A percentile compares a stretch with the other conserved stretches of the same genome.
phyloP scores from a whole-genome alignment of 192 early-diverging fungal species.

The Paraglomus brasilianum region DNA sequence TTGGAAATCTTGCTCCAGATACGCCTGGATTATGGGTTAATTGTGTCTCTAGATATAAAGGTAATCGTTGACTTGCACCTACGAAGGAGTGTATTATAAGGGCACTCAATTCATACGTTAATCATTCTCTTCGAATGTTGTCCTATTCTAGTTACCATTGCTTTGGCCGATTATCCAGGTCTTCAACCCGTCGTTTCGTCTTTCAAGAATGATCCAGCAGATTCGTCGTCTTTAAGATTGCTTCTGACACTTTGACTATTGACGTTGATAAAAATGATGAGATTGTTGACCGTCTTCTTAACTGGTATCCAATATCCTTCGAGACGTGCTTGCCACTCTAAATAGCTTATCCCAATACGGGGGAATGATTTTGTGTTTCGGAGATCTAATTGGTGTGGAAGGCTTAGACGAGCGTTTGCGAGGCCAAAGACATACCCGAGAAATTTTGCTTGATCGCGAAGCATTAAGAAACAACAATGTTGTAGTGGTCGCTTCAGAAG shows the following conservation, averaged over 20 bases:
- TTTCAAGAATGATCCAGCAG: constrained; percentile 55
- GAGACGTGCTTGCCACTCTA: constrained; percentile 61
- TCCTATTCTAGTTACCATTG: constrained; percentile 53
- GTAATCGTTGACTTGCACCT: constrained; percentile 31
- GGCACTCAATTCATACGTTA: constrained; percentile 25
- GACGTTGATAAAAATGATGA: constrained; percentile 58
- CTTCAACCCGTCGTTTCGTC: constrained; percentile 58
- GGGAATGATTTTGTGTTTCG: constrained; percentile 68
- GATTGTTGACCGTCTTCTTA: constrained; percentile 45
- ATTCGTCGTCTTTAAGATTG: constrained; percentile 57
- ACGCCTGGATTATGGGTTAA: constrained; percentile 69
- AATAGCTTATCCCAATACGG: constrained; percentile 73
- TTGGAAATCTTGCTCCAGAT: constrained; percentile 60
- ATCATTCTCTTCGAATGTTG: constrained; percentile 2
- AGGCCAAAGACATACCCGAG: constrained; percentile 31
- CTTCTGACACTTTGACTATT: constrained; percentile 62
- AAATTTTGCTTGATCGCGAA: constrained; percentile 61
- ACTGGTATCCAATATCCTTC: constrained; percentile 44
- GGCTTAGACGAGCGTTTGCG: constrained; percentile 33
- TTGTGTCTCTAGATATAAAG: constrained; percentile 65
- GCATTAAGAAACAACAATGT: constrained; percentile 63
- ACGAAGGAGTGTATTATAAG: constrained; percentile 21
- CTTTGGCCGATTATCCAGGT: constrained; percentile 67
- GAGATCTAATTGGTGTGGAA: constrained; percentile 58
- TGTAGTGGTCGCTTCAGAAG: constrained; percentile 52